A percentile compares a stretch with the other conserved stretches of the same genome.
These are phyloP conservation scores for Talaromyces sp. DNA, from an alignment of 2,329 filamentous ascomycete genomes.

Conservation along the genomic window DNA sequence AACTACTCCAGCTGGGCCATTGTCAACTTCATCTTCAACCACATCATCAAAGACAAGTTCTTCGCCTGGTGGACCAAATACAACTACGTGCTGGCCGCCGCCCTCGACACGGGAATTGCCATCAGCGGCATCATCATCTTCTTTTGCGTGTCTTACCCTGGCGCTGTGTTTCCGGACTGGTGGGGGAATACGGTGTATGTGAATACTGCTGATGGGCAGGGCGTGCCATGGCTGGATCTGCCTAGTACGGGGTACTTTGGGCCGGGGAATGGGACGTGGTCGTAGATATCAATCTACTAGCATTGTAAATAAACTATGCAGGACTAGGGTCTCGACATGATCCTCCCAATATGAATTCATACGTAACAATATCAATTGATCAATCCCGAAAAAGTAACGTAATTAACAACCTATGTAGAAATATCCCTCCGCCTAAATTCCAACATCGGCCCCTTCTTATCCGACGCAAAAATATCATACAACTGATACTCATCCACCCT, in stretches of 20 bases:
- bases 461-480: constrained; percentile 7
- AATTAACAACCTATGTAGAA: neutral
- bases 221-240: constrained; percentile 22
- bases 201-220: constrained; percentile 26
- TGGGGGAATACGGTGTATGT: constrained; percentile 30
- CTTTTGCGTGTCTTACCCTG: constrained; percentile 29
- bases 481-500: constrained; percentile 8
- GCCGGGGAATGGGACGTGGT: constrained; percentile 25
- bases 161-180: constrained; percentile 26
- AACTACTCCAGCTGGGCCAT: constrained; percentile 32
- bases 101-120: constrained; percentile 32
- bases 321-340: neutral
- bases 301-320: neutral
- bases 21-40: constrained; percentile 68
- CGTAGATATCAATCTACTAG: neutral
- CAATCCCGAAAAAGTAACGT: too few species aligned
- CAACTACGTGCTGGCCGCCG: constrained; percentile 39
- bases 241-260: constrained; percentile 26
- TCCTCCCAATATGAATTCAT: too few species aligned
- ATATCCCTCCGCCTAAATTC: constrained; percentile 1
- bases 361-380: too few species aligned
- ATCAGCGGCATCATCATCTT: constrained; percentile 32
- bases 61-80: constrained; percentile 43
- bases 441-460: constrained; percentile 8
- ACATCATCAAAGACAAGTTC: constrained; percentile 62